Evolutionary conservation across 2,329 filamentous ascomycete genomes (phyloP), one percentile per base, ranked within the genome.

Genomic region (Alternaria dauci): DNA sequence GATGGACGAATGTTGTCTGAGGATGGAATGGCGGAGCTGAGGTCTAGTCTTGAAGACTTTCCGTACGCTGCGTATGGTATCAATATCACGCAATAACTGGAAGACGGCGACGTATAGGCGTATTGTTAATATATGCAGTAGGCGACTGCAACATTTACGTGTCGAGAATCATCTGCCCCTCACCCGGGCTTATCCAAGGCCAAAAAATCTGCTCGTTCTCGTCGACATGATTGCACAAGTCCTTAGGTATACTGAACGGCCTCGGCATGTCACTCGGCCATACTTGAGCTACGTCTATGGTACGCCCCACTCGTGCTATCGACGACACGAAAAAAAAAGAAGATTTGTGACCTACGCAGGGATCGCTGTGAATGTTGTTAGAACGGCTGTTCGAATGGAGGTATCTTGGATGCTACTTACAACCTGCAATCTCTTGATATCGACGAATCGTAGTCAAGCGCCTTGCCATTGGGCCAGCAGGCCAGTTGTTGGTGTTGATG

Each of bases 401-500:
- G 16, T 6, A 38, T n/a, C 16, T 38, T 6, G 16, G 14, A n/a
- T 38, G 34, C 34, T 38, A 38, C 34, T 38, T 38, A 38, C 34
- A 39, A 39, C 36, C 36, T 39, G 36, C 36, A 39, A 39, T 39
- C 36, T 39, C 36, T 39, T 39, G 36, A 39, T 39, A 18, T 39
- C 36, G 36, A 52, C n/a, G n/a, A 62, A 70, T 83, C 82, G 82
- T 84, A 84, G 82, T 84, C 82, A 84, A 83, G 81, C 82, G 81
- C 82, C 82, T 84, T 84, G 81, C 82, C 82, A 84, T 84, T 84
- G 81, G 82, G 82, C 82, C 82, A 84, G 69, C 68, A 62, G 69
- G 60, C 71, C 71, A 56, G 51, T 65, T 59, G 34, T 16, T 20
- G 36, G n/a, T 39, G n/a, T 20, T 39, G 36, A 39, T 39, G 36